Evolutionary conservation across 371 early-diverging fungal species (phyloP).

Genomic region (Mucor saturninus): DNA sequence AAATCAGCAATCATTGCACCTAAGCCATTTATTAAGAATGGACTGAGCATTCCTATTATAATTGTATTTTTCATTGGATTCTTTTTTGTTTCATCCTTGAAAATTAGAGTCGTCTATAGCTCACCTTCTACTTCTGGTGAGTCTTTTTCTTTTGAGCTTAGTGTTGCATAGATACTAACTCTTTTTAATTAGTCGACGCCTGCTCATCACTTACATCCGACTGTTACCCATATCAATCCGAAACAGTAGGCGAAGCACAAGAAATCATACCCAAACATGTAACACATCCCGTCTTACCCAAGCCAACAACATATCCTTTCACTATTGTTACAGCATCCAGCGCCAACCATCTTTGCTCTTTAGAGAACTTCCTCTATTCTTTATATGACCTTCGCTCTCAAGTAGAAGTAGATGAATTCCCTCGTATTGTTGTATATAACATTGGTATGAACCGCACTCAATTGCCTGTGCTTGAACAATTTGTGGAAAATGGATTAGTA

Average conservation of each 20-base stretch:
- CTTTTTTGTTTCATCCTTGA: constrained; percentile 30
- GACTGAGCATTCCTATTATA: constrained; percentile 16
- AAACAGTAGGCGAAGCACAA: constrained; percentile 5
- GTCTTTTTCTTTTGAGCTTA: background rate
- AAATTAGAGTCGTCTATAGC: constrained; percentile 26
- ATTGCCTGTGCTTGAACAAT: constrained; percentile 31
- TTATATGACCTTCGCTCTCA: constrained; percentile 37
- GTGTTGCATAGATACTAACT: background rate
- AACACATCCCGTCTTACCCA: constrained; percentile 12
- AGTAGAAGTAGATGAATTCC: constrained; percentile 28
- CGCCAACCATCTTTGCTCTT: constrained; percentile 60
- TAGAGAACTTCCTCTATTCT: constrained; percentile 58
- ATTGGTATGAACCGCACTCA: constrained; percentile 40
- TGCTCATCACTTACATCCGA: background rate
- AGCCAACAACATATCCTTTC: constrained; percentile 28
- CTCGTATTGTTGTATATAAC: constrained; percentile 42
- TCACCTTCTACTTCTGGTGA: constrained; percentile 7
- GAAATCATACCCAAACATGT: constrained; percentile 12
- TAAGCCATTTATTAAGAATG: constrained; percentile 9
- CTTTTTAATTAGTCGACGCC: background rate
- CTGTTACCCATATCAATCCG: constrained; percentile 5
- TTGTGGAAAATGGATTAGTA: constrained; percentile 33
- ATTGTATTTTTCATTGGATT: constrained; percentile 21
- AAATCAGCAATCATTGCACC: constrained; percentile 3
- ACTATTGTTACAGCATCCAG: constrained; percentile 64